Percentiles rank a stretch among this genome's conserved stretches.
Evolutionary conservation across 177 flowering plant genomes (phyloP).

Genomic region (Vitis hybrid): DNA sequence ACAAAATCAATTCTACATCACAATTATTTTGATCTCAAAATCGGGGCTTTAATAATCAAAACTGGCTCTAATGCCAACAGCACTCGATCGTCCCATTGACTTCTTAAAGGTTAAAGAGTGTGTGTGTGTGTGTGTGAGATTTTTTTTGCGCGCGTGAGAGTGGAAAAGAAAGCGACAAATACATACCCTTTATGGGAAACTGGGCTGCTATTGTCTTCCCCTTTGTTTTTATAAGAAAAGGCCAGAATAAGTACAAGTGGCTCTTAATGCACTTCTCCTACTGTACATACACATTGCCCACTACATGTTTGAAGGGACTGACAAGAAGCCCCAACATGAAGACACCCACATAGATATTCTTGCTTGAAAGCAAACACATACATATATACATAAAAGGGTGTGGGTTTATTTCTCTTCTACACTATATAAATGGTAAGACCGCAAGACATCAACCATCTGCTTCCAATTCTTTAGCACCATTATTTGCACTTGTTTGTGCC

Average conservation of each 20-base stretch:
- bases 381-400: not conserved
- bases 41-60: no score
- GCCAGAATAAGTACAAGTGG: slow-evolving; percentile 24
- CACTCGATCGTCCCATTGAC: not conserved
- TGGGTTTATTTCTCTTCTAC: not conserved
- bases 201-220: slow-evolving; percentile 9
- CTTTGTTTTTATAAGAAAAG: not conserved
- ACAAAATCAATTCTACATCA: no score
- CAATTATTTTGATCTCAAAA: no score
- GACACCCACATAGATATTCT: slow-evolving; percentile 35
- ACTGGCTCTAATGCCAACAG: no score
- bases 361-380: slow-evolving; percentile 14
- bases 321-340: slow-evolving; percentile 25
- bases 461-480: slow-evolving; percentile 19
- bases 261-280: slow-evolving; percentile 28
- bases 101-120: not conserved
- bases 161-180: slow-evolving; percentile 12
- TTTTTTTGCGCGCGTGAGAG: slow-evolving; percentile 1
- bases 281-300: slow-evolving; percentile 28
- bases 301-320: slow-evolving; percentile 11
- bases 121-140: not conserved
- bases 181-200: slow-evolving; percentile 9
- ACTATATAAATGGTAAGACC: not conserved
- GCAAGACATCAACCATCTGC: slow-evolving; percentile 19
- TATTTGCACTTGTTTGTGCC: slow-evolving; percentile 25